These are phyloP conservation scores for Cercospora sp. DNA, from an alignment of 2,329 filamentous ascomycete species.

Conservation along the genomic window DNA sequence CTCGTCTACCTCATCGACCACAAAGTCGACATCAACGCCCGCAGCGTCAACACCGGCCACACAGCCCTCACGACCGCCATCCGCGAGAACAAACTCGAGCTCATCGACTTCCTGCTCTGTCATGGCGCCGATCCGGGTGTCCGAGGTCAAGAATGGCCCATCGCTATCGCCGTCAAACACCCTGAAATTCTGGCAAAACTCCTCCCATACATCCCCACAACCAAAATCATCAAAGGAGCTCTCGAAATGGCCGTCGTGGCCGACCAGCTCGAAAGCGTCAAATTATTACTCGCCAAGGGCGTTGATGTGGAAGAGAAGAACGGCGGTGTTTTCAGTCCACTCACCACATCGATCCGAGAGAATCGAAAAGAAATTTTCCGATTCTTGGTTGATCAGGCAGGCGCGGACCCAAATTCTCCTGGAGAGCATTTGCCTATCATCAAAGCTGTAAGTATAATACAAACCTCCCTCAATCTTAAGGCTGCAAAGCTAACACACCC, in stretches of 20 bases:
- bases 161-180: constrained; percentile 66
- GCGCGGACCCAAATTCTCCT: constrained; percentile 65
- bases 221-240: constrained; percentile 64
- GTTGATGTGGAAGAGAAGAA: constrained; percentile 71
- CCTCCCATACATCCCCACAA: constrained; percentile 57
- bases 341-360: constrained; percentile 68
- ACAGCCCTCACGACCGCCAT: constrained; percentile 68
- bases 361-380: constrained; percentile 60
- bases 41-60: constrained; percentile 54
- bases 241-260: constrained; percentile 68
- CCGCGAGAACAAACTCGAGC: constrained; percentile 57
- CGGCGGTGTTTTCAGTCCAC: constrained; percentile 68
- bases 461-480: too few species aligned
- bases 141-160: constrained; percentile 68
- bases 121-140: constrained; percentile 63
- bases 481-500: too few species aligned
- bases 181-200: constrained; percentile 62
- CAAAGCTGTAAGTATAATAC: constrained; percentile 58
- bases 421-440: constrained; percentile 71
- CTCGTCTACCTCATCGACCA: constrained; percentile 62
- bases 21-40: constrained; percentile 61
- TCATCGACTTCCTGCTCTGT: constrained; percentile 59
- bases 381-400: constrained; percentile 59
- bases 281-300: constrained; percentile 63
- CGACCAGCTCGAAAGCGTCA: constrained; percentile 66